Evolutionary conservation across 352 stramenopile genomes (phyloP), one percentile per base, ranked within the genome.

Genomic region (Peronosclerospora sorghi): DNA sequence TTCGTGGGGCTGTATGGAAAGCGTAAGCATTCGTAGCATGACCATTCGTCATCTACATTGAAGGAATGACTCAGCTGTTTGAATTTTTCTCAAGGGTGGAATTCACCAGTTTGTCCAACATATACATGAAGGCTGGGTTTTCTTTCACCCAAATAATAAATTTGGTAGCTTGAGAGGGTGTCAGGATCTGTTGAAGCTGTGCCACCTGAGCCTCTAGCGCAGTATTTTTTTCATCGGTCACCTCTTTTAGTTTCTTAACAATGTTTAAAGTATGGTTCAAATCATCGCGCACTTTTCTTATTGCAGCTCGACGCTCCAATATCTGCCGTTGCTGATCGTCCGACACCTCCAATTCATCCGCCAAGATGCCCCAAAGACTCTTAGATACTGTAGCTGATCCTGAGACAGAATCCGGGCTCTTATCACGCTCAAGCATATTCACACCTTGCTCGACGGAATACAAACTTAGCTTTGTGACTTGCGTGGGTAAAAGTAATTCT

Each of bases 131-230:
- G 14, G 76, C 76, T 39, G 73, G 76, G 30, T 88, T 88, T 32
- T 88, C 72, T 45, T 88, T 88, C 12, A 88, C 76, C 76, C 76
- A 88, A 43, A 88, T 81, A 63, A 88, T 88, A 60, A 88, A 88
- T 52, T 79, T 85, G 49, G 76, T 85, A 18, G 73, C 70, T 44
- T 88, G 76, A 32, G 74, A 77, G 7, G 76, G 73, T 10, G 73
- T 88, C 13, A 88, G 58, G 36, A 88, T 86, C 29, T 73, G 62
- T 48, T 88, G 76, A 4, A 88, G 51, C 44, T 80, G 49, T 14
- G 67, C 64, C 13, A 88, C 73, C 47, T 86, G 70, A 26, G 72
- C 56, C 48, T 86, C 73, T 14, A 88, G 67, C 37, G 73, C 70
- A 27, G 68, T 80, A 54, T 88, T 88, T 53, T 88, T 88, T 46